phyloP scores from a whole-genome alignment of 352 stramenopile genomes.

The Phytophthora palmivora region DNA sequence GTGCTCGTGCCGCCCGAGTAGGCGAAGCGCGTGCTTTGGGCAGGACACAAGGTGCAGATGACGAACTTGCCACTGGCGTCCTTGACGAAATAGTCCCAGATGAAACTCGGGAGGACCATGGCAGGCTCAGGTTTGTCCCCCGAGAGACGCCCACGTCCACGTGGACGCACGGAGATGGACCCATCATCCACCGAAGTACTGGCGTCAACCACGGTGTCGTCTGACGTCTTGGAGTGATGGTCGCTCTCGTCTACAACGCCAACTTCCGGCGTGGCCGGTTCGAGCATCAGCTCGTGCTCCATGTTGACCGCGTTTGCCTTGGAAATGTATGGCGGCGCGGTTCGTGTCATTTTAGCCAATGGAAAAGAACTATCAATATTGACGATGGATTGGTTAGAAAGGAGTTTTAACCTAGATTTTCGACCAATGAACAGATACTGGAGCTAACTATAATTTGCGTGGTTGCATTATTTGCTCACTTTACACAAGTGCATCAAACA shows the following conservation, averaged over 20 bases:
- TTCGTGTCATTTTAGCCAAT: slow-evolving; percentile 3
- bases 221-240: slow-evolving; percentile 20
- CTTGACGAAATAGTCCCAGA: slow-evolving; percentile 89
- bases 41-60: slow-evolving; percentile 75
- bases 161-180: slow-evolving; percentile 19
- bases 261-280: slow-evolving; percentile 18
- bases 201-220: neutral
- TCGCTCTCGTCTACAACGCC: slow-evolving; percentile 1
- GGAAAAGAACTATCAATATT: too few relatives aligned
- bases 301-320: slow-evolving; percentile 33
- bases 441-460: too few relatives aligned
- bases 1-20: slow-evolving; percentile 86
- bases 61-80: slow-evolving; percentile 81
- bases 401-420: too few relatives aligned
- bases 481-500: too few relatives aligned
- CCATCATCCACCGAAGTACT: slow-evolving; percentile 1
- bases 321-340: slow-evolving; percentile 30
- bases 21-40: slow-evolving; percentile 74
- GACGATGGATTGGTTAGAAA: too few relatives aligned
- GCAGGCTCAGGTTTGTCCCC: slow-evolving; percentile 65
- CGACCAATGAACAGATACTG: too few relatives aligned
- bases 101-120: slow-evolving; percentile 82
- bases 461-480: too few relatives aligned
- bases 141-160: slow-evolving; percentile 28
- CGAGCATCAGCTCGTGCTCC: slow-evolving; percentile 21